phyloP scores from a whole-genome alignment of 805 yeast species.

The Myxozyma sirexii region DNA sequence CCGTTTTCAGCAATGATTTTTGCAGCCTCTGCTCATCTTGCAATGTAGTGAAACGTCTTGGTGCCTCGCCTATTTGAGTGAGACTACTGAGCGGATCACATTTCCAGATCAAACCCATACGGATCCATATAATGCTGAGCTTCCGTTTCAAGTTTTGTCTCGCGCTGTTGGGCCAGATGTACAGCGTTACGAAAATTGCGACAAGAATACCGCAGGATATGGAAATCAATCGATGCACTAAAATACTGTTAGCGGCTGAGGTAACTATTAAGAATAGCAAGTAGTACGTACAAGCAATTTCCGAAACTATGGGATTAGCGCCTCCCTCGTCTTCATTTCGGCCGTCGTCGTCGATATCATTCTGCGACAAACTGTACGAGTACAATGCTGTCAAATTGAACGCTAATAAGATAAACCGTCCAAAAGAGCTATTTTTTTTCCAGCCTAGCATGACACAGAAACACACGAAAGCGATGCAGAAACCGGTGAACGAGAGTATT shows the following conservation, averaged over 20 bases:
- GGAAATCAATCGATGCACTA: slow-evolving; percentile 68
- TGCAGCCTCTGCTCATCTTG: slow-evolving; percentile 27
- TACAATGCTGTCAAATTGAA: slow-evolving; percentile 78
- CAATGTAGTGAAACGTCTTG: slow-evolving; percentile 15
- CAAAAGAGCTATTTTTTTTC: slow-evolving; percentile 53
- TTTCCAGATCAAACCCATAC: slow-evolving; percentile 82
- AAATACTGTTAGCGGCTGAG: not conserved
- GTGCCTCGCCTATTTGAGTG: slow-evolving; percentile 10
- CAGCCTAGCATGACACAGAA: slow-evolving; percentile 65
- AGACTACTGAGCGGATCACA: slow-evolving; percentile 61
- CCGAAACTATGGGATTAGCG: slow-evolving; percentile 63
- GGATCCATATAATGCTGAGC: slow-evolving; percentile 69
- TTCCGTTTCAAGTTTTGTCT: slow-evolving; percentile 67
- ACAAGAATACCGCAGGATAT: slow-evolving; percentile 73
- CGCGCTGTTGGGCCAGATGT: slow-evolving; percentile 66
- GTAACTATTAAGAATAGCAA: not conserved
- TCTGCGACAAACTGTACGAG: slow-evolving; percentile 66
- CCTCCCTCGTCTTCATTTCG: slow-evolving; percentile 67
- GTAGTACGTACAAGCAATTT: slow-evolving; percentile 56
- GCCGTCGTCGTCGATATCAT: slow-evolving; percentile 55
- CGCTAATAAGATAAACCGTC: slow-evolving; percentile 65
- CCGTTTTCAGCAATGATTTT: slow-evolving; percentile 35
- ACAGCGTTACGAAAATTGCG: slow-evolving; percentile 69
- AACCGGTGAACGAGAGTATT: slow-evolving; percentile 55
- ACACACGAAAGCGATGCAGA: slow-evolving; percentile 46